Conservation (phyloP, 1,284 basidiomycete genomes). For the Lignosus rhinocerotis region DNA sequence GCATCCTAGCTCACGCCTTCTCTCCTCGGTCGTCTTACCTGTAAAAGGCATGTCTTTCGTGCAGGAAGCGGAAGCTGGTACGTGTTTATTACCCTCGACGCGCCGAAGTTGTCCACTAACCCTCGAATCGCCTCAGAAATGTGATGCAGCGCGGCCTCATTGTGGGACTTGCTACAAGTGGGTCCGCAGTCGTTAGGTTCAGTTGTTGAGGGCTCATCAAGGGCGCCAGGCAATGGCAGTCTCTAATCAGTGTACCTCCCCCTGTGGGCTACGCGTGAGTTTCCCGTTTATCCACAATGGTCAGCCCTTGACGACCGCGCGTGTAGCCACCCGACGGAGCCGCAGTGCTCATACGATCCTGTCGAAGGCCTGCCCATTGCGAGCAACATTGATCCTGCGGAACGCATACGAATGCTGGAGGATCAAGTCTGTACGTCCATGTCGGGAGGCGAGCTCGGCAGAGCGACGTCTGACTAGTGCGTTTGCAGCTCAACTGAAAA, state of each 20-base stretch:
- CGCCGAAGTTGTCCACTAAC: slow-evolving; percentile 8
- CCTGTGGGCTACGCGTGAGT: slow-evolving; percentile 77
- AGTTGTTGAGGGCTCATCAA: slow-evolving; percentile 9
- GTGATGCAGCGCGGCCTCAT: slow-evolving; percentile 78
- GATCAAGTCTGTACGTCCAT: slow-evolving; percentile 64
- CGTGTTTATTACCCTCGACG: slow-evolving; percentile 29
- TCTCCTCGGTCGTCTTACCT: background rate
- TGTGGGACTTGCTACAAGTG: slow-evolving; percentile 82
- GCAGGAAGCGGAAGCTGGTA: slow-evolving; percentile 79
- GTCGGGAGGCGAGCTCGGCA: slow-evolving; percentile 1
- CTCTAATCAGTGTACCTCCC: slow-evolving; percentile 75
- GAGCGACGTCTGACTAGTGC: background rate
- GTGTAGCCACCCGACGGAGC: slow-evolving; percentile 75
- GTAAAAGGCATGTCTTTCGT: slow-evolving; percentile 73
- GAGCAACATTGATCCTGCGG: slow-evolving; percentile 70
- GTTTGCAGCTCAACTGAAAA: slow-evolving; percentile 63
- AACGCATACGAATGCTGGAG: slow-evolving; percentile 76
- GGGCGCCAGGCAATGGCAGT: slow-evolving; percentile 65
- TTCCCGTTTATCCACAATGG: background rate
- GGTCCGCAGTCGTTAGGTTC: slow-evolving; percentile 30
- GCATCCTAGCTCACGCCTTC: slow-evolving; percentile 5
- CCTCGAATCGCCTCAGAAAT: slow-evolving; percentile 56
- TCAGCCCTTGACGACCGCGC: slow-evolving; percentile 5
- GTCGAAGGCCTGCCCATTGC: slow-evolving; percentile 76
- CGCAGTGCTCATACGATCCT: slow-evolving; percentile 80